Evolutionary conservation across 768 basidiomycete species (phyloP), one percentile per base, ranked within the genome.

Genomic region (Phanerodontia chrysosporium): DNA sequence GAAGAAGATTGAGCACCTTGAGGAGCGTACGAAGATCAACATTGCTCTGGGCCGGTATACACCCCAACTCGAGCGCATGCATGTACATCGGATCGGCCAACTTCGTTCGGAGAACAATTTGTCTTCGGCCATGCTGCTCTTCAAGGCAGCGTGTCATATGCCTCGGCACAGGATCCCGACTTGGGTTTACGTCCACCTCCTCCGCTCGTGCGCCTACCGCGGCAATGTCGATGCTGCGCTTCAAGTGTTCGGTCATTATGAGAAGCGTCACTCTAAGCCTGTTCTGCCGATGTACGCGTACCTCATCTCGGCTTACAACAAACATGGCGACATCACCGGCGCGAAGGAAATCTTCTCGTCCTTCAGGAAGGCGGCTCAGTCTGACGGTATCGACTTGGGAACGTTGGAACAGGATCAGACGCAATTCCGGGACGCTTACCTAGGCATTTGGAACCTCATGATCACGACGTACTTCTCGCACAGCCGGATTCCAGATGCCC

Each of bases 71-170:
- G 10, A 18, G 9, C 39, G 39, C 39, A 58, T 58, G 0, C 79
- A 80, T 53, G 63, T 77, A 42, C 67, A 67, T 24, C 77, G 77
- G 9, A 76, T 82, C 42, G 71, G 70, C 0, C 60, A 70, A 1
- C 78, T 92, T 24, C 73, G 74, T 22, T 64, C 76, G 28, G 93
- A 95, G 68, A 81, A 83, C 65, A 92, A 89, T 62, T 86, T 93
- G 60, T 67, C 75, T 0, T 80, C 84, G 0, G 92, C 92, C 0
- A 75, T 93, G 74, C 79, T 83, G 16, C 73, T 95, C 16, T 95
- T 95, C 70, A 79, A 87, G 25, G 78, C 83, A 0, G 78, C 85
- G 18, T 73, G 78, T 28, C 68, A 78, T 8, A 70, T 77, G 24
- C 61, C 69, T 9, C 60, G 67, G 16, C 72, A 73, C 7, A 62